phyloP scores from a whole-genome alignment of 371 early-diverging fungal species.

The Apophysomyces elegans region DNA sequence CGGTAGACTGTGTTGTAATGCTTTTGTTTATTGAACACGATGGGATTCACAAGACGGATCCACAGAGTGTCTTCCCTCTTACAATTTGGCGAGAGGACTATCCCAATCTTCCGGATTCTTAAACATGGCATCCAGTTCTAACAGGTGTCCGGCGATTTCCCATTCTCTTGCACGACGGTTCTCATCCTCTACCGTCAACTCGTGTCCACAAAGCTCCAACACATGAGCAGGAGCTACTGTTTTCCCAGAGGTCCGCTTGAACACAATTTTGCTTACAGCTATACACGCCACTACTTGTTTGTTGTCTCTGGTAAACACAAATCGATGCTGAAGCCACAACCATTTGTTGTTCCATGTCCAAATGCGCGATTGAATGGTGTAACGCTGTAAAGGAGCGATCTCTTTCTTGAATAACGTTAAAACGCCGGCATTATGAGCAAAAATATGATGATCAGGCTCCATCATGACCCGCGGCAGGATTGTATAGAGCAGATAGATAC shows the following conservation, averaged over 20 bases:
- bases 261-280: conserved; percentile 47
- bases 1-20: no score
- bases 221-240: conserved; percentile 42
- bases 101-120: conserved; percentile 25
- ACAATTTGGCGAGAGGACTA: conserved; percentile 19
- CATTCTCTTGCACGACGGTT: conserved; percentile 30
- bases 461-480: conserved; percentile 49
- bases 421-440: conserved; percentile 44
- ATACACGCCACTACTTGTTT: conserved; percentile 30
- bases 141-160: conserved; percentile 26
- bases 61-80: not conserved
- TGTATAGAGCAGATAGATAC: conserved; percentile 50
- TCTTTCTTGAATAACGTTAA: conserved; percentile 57
- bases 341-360: conserved; percentile 67
- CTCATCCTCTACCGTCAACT: conserved; percentile 26
- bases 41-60: no score
- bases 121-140: conserved; percentile 28
- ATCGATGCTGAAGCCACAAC: conserved; percentile 47
- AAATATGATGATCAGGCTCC: conserved; percentile 37
- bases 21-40: no score
- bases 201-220: conserved; percentile 40
- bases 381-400: conserved; percentile 55
- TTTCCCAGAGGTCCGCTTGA: conserved; percentile 45
- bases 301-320: conserved; percentile 22
- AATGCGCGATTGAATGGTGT: conserved; percentile 56